Percentiles rank a stretch among this genome's conserved stretches.
Evolutionary conservation across 2,329 filamentous ascomycete species (phyloP).

Genomic region (Colletotrichum lupini): DNA sequence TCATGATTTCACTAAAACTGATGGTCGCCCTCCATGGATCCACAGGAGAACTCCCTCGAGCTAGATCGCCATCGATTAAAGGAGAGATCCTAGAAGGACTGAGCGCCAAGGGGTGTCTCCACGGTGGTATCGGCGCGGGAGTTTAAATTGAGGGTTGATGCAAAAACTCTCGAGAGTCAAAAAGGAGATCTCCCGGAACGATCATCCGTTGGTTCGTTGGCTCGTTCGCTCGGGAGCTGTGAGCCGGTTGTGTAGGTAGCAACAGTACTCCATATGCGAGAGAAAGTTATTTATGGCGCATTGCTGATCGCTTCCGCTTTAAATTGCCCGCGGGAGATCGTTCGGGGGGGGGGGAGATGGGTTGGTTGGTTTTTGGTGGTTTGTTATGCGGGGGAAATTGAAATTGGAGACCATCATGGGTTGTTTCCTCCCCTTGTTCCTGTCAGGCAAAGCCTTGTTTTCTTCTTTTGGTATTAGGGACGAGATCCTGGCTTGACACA

Average conservation of each 20-base stretch:
- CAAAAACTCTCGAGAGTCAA: background rate
- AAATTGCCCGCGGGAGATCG: constrained; percentile 22
- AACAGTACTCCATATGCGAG: too few relatives aligned
- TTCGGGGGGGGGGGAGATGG: background rate
- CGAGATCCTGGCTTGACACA: background rate
- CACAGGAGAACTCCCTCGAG: background rate
- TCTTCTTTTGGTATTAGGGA: background rate
- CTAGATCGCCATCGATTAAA: background rate
- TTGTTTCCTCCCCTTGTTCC: constrained; percentile 4
- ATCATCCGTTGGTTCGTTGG: background rate
- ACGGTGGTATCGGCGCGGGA: background rate
- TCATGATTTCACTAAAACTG: background rate
- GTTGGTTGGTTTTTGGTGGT: background rate
- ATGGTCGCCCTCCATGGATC: background rate
- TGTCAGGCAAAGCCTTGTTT: background rate
- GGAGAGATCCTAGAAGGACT: background rate
- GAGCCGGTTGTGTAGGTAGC: background rate
- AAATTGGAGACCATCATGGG: constrained; percentile 14
- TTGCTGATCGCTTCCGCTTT: constrained; percentile 34
- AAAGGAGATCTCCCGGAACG: constrained; percentile 25
- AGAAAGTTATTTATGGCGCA: constrained; percentile 27
- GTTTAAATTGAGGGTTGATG: background rate
- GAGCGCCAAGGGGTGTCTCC: background rate
- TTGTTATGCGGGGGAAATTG: constrained; percentile 18
- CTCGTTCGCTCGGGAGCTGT: background rate